phyloP scores from a whole-genome alignment of 2,329 filamentous ascomycete genomes.

The Helotiales sp. region DNA sequence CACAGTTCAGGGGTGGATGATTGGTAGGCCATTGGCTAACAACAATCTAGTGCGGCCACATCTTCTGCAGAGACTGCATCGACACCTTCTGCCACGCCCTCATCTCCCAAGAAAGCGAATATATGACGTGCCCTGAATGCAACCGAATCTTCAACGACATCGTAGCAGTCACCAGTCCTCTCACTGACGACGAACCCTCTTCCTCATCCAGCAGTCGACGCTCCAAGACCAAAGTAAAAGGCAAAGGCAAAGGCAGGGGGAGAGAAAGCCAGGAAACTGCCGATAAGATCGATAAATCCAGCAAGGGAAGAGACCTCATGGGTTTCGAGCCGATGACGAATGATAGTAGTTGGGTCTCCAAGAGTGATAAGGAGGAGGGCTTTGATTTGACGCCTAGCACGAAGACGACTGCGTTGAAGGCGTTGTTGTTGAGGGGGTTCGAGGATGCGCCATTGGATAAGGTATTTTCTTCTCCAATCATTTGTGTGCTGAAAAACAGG shows the following conservation, averaged over 20 bases:
- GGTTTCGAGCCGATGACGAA: constrained; percentile 36
- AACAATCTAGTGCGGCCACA: constrained; percentile 54
- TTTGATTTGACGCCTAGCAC: constrained; percentile 45
- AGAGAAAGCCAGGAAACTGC: not conserved
- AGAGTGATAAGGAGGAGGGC: constrained; percentile 32
- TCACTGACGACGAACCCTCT: constrained; percentile 19
- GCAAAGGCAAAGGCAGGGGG: not conserved
- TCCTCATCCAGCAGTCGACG: not conserved
- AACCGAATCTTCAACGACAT: constrained; percentile 24
- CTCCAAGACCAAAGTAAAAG: not conserved
- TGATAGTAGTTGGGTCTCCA: constrained; percentile 34
- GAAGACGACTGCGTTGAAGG: constrained; percentile 46
- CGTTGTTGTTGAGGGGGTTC: constrained; percentile 47
- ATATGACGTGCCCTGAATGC: constrained; percentile 34
- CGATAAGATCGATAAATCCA: constrained; percentile 13
- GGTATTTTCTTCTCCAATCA: constrained; percentile 32
- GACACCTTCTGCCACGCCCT: constrained; percentile 38
- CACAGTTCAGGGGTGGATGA: not conserved
- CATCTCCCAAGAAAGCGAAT: constrained; percentile 37
- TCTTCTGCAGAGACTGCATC: constrained; percentile 59
- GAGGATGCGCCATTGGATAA: constrained; percentile 54
- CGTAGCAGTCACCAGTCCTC: constrained; percentile 1
- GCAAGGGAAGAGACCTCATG: constrained; percentile 35
- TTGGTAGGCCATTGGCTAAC: not conserved
- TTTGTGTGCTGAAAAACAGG: not conserved